Conservation (phyloP, 768 basidiomycete species). For the Rhizopogon rudus region DNA sequence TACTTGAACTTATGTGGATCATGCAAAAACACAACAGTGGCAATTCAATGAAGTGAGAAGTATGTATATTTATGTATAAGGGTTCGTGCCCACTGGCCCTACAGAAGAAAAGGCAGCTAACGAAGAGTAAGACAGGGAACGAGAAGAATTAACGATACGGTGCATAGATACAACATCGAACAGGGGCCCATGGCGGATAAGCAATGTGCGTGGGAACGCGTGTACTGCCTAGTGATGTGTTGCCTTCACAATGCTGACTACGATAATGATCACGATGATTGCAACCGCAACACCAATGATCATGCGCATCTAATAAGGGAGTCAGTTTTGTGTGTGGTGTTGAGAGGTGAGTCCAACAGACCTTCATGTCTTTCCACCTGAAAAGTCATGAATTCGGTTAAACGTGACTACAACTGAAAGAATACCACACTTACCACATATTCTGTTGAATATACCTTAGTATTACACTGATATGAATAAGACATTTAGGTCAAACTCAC, state of each 20-base stretch:
- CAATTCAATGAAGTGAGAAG: slow-evolving; percentile 8
- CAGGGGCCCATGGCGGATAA: slow-evolving; percentile 9
- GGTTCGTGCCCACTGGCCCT: slow-evolving; percentile 15
- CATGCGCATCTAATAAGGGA: slow-evolving; percentile 75
- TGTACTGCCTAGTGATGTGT: slow-evolving; percentile 41
- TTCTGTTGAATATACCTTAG: slow-evolving; percentile 43
- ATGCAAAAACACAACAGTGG: slow-evolving; percentile 21
- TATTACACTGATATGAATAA: not conserved
- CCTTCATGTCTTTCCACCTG: slow-evolving; percentile 99
- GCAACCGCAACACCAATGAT: slow-evolving; percentile 89
- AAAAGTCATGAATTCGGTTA: slow-evolving; percentile 6
- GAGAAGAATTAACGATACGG: slow-evolving; percentile 24
- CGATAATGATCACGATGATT: slow-evolving; percentile 92
- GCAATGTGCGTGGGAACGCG: not conserved
- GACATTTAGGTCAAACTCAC: slow-evolving; percentile 39
- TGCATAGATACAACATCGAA: slow-evolving; percentile 44
- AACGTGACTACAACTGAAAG: not conserved
- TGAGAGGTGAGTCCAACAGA: slow-evolving; percentile 24
- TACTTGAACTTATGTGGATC: slow-evolving; percentile 4
- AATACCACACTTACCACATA: slow-evolving; percentile 69
- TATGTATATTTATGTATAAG: slow-evolving; percentile 14
- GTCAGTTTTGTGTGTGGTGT: slow-evolving; percentile 5
- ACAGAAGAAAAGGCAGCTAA: slow-evolving; percentile 4
- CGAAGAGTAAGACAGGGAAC: slow-evolving; percentile 13
- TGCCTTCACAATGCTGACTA: slow-evolving; percentile 91